Evolutionary conservation across 129 eudicot species (phyloP), one percentile per base, ranked within the genome.

Genomic region (Pseudognaphalium luteoalbum): DNA sequence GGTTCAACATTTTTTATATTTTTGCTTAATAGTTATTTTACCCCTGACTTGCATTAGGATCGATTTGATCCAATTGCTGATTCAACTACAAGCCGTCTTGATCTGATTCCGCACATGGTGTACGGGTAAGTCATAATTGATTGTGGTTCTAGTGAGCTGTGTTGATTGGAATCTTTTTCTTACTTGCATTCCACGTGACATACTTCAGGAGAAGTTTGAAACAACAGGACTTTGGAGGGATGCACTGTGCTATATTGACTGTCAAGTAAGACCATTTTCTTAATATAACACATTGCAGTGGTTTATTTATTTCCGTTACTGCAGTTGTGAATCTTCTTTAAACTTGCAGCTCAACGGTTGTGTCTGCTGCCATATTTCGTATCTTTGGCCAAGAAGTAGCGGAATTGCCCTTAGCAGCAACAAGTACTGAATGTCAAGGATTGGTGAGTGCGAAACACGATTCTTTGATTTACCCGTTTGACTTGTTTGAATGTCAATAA

Each of bases 321-420:
- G 32, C 2, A 17, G 34, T 3, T 57, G 58, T 72, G 58, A 88
- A 68, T 22, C 70, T 61, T 66, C 10, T 42, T 4, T 66, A 51
- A 28, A 34, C 30, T 14, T 78, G 85, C 90, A 95, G 99, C 87
- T 87, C 94, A 47, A 76, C 71, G 5, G 88, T 91, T 20, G 96
- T 88, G 5, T 89, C 92, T 75, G 96, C 96, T 63, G 97, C 87
- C 54, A 83, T 91, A n/a, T 72, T 95, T 60, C 99, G 97, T 67
- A 78, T 91, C 64, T 95, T 91, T 84, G 96, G 94, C 34, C 78
- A 87, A 78, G 92, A 86, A 80, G 79, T 91, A 32, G 99, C 96
- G 0, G 99, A 95, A 83, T 71, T 95, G 69, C 99, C 99, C 28
- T 71, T 95, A 37, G 99, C 89, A 41, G 99, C 99, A 72, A 91